Evolutionary conservation across 1,284 basidiomycete species (phyloP), one percentile per base, ranked within the genome.

Genomic region (Sporisorium reilianum): DNA sequence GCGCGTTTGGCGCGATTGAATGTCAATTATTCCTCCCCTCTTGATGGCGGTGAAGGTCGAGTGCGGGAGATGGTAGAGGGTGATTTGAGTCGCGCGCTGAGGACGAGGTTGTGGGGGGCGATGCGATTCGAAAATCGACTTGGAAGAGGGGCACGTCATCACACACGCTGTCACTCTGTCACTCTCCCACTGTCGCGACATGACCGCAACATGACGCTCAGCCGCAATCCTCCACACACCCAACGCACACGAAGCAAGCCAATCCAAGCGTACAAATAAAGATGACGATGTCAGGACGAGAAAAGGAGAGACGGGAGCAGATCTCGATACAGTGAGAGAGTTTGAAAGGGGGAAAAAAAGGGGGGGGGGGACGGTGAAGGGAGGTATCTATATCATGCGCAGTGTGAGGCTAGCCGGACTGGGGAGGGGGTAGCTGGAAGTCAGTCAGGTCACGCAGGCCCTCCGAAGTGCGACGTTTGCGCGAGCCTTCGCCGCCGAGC

Each of bases 341-440:
- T n/a, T n/a, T n/a, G n/a, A n/a, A n/a, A n/a, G n/a, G n/a, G n/a
- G n/a, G 42, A 25, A n/a, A 53, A 25, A 40, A 34, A n/a, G n/a
- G n/a, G n/a, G n/a, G n/a, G n/a, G n/a, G n/a, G n/a, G n/a, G n/a
- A n/a, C n/a, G n/a, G n/a, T n/a, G n/a, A n/a, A n/a, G n/a, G n/a
- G 12, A 53, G 40, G 34, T 38, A 51, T 59, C 20, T 40, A 41
- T 34, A n/a, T n/a, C n/a, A n/a, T n/a, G n/a, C n/a, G n/a, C n/a
- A n/a, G n/a, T n/a, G 26, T 32, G 16, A 14, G 34, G 34, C 38
- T 25, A 55, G 0, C 55, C 58, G 18, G 67, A 63, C 42, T 71
- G 59, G 18, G 75, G 64, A 10, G 76, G 76, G 14, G 76, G 76
- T 1, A 78, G 63, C 49, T 75, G 68, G 12, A 78, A 73, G n/a